Evolutionary conservation across 495 filamentous ascomycete genomes (phyloP).

Genomic region (Parathielavia appendiculata): DNA sequence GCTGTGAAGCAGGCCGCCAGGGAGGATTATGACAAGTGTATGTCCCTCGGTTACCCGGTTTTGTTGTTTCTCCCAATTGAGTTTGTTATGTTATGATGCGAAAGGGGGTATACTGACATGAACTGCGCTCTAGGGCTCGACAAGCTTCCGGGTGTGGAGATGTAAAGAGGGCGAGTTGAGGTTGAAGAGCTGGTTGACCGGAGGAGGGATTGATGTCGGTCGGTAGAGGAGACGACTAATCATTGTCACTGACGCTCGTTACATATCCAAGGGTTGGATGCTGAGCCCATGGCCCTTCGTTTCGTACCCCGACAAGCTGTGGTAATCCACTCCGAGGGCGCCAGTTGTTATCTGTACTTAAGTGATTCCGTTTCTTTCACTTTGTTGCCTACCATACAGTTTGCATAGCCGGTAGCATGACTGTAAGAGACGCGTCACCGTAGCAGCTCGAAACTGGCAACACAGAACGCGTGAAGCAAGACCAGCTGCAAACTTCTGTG

Average conservation of each 20-base stretch:
- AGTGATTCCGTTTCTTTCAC: background rate
- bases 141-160: conserved; percentile 10
- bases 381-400: conserved; percentile 4
- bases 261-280: background rate
- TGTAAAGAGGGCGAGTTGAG: background rate
- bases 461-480: too few relatives aligned
- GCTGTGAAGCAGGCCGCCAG: conserved; percentile 35
- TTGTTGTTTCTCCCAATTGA: too few relatives aligned
- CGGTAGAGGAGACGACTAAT: background rate
- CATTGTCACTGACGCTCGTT: background rate
- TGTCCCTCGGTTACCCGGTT: too few relatives aligned
- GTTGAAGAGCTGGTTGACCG: background rate
- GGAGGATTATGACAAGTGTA: conserved; percentile 45
- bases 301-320: background rate
- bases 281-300: background rate
- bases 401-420: conserved; percentile 4
- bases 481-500: too few relatives aligned
- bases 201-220: background rate
- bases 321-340: background rate
- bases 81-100: too few relatives aligned
- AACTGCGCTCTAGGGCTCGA: background rate
- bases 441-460: too few relatives aligned
- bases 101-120: background rate
- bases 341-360: background rate
- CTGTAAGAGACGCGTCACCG: conserved; percentile 4